Evolutionary conservation across 106 monocot genomes (phyloP).

Genomic region (Hemerocallis citrina): DNA sequence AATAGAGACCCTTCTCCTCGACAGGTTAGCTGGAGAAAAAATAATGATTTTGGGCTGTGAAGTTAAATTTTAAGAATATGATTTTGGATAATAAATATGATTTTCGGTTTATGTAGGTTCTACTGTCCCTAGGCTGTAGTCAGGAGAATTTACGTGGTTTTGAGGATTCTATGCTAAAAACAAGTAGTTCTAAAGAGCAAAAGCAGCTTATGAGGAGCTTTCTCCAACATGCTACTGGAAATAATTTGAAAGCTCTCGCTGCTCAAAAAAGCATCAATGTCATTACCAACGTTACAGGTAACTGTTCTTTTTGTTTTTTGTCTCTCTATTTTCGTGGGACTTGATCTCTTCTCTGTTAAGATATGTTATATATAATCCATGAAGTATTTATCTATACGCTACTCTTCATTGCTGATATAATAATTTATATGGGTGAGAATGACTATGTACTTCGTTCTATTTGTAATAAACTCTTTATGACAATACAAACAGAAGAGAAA

Average conservation of each 20-base stretch:
- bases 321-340: neutral
- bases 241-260: constrained; percentile 73
- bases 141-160: constrained; percentile 72
- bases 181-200: constrained; percentile 85
- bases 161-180: constrained; percentile 80
- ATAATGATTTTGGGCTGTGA: neutral
- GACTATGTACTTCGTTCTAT: neutral
- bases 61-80: neutral
- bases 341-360: neutral
- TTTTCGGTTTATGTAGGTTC: constrained; percentile 41
- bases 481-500: too few relatives aligned
- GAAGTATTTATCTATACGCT: neutral
- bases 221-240: constrained; percentile 70
- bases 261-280: constrained; percentile 63
- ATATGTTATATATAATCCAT: neutral
- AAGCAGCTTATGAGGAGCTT: constrained; percentile 78
- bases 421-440: neutral
- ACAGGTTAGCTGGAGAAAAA: constrained; percentile 46
- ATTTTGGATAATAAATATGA: neutral
- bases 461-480: neutral
- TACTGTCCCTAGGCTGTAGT: constrained; percentile 62
- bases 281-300: constrained; percentile 92
- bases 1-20: constrained; percentile 76
- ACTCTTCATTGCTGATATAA: neutral
- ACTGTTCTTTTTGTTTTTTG: constrained; percentile 1